A percentile compares a stretch with the other conserved stretches of the same genome.
These are phyloP conservation scores for Periglandula ipomoeae DNA, from an alignment of 2,329 filamentous ascomycete species.

Conservation along the genomic window DNA sequence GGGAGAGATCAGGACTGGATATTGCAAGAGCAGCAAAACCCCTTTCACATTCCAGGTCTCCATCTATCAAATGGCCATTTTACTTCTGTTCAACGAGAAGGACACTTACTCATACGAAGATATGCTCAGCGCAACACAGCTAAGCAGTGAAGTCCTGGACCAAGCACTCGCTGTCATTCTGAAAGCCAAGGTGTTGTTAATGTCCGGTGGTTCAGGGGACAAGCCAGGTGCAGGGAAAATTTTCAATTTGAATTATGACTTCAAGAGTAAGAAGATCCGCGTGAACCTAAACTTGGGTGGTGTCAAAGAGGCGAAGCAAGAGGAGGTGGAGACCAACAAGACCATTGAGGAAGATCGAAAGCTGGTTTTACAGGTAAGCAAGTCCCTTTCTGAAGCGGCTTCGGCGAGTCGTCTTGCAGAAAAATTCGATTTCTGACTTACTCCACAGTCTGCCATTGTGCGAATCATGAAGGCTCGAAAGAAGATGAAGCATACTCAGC, in stretches of 20 bases:
- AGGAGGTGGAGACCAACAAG: conserved; percentile 96
- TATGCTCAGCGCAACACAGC: conserved; percentile 69
- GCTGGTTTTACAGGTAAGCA: conserved; percentile 82
- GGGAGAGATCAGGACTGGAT: conserved; percentile 90
- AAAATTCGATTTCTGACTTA: conserved; percentile 15
- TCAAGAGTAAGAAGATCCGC: conserved; percentile 97
- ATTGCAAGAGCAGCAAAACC: conserved; percentile 80
- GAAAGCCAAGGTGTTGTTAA: conserved; percentile 82
- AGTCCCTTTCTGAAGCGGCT: background rate
- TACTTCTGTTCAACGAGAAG: conserved; percentile 88
- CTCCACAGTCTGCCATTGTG: conserved; percentile 79
- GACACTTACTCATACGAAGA: conserved; percentile 82
- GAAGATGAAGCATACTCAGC: conserved; percentile 93
- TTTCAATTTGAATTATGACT: conserved; percentile 83
- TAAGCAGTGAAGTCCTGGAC: conserved; percentile 76
- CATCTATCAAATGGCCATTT: conserved; percentile 94
- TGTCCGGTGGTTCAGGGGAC: conserved; percentile 56
- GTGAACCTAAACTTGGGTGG: conserved; percentile 93
- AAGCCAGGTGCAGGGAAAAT: conserved; percentile 71
- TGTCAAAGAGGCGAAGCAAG: conserved; percentile 92
- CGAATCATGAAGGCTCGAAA: conserved; percentile 99
- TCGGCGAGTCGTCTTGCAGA: background rate
- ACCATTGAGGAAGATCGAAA: conserved; percentile 98
- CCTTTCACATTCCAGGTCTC: conserved; percentile 97
- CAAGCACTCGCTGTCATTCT: conserved; percentile 77